Evolutionary conservation across 192 early-diverging fungal species (phyloP).

Genomic region (Blastocladiella britannica): DNA sequence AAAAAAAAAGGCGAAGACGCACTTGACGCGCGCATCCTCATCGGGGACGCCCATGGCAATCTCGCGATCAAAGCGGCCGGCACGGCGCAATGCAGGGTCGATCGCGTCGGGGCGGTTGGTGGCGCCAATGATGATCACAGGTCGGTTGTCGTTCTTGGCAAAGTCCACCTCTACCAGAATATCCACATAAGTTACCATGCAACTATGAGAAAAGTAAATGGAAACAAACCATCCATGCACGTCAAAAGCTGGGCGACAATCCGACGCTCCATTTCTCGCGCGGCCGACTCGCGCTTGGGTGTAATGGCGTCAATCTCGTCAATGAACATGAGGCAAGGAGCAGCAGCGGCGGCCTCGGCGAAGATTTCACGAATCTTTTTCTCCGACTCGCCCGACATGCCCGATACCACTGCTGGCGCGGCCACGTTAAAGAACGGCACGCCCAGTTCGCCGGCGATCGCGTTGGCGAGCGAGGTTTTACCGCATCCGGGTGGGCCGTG

Average conservation of each 20-base stretch:
- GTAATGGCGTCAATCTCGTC: conserved; percentile 98
- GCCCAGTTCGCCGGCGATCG: conserved; percentile 81
- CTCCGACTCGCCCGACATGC: conserved; percentile 96
- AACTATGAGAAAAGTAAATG: neutral
- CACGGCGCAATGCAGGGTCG: conserved; percentile 58
- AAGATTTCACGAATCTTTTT: conserved; percentile 95
- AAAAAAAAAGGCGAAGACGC: conserved; percentile 7
- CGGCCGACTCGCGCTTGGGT: conserved; percentile 68
- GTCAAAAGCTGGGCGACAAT: conserved; percentile 94
- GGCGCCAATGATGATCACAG: conserved; percentile 77
- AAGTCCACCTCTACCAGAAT: conserved; percentile 49
- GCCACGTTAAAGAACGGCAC: conserved; percentile 86
- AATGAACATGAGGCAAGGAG: conserved; percentile 84
- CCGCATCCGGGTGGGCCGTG: conserved; percentile 96
- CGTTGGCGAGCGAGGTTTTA: conserved; percentile 85
- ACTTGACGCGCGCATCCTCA: conserved; percentile 61
- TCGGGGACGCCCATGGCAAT: conserved; percentile 80
- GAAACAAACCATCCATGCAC: conserved; percentile 61
- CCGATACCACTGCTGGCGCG: conserved; percentile 82
- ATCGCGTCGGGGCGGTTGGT: conserved; percentile 76
- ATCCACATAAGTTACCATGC: too few species aligned
- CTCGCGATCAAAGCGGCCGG: conserved; percentile 73
- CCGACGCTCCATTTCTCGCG: conserved; percentile 85
- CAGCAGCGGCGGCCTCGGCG: conserved; percentile 73
- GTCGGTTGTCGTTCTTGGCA: conserved; percentile 68